A percentile compares a stretch with the other conserved stretches of the same genome.
These are phyloP conservation scores for Alternaria sp. DNA, from an alignment of 2,329 filamentous ascomycete genomes.

Conservation along the genomic window DNA sequence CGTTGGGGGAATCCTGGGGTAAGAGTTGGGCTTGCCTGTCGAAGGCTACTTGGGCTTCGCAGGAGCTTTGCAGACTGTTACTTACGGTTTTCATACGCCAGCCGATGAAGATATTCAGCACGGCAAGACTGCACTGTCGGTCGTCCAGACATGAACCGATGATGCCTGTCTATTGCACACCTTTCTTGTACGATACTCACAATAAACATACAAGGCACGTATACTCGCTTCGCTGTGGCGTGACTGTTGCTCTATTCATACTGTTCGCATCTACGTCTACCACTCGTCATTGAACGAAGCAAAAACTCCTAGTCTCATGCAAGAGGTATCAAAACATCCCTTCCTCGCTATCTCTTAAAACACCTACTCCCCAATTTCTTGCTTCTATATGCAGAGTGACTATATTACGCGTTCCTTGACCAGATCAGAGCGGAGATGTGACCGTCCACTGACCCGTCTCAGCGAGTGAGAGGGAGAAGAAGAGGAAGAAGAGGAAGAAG, in stretches of 20 bases:
- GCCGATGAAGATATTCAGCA: not conserved
- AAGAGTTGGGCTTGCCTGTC: not conserved
- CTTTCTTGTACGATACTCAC: not conserved
- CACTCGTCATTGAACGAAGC: not conserved
- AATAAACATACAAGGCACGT: not conserved
- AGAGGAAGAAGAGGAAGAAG: not conserved
- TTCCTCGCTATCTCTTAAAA: not conserved
- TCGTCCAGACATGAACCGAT: not conserved
- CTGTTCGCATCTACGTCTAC: not conserved
- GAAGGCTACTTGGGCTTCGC: not conserved
- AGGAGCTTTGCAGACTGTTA: not conserved
- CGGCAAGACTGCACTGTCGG: not conserved
- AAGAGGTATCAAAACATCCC: not conserved
- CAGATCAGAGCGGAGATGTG: not conserved
- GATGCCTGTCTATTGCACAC: not conserved
- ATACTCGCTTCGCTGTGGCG: not conserved
- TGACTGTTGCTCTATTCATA: not conserved
- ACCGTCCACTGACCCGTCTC: not conserved
- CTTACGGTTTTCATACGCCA: not conserved
- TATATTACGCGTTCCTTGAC: slow-evolving; percentile 1
- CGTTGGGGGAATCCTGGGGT: not conserved
- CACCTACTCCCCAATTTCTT: not conserved
- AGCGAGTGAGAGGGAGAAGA: not conserved
- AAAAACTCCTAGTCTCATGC: slow-evolving; percentile 1
- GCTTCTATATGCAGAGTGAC: not conserved